Conservation (phyloP, 2,329 filamentous ascomycete species). For the Paecilomyces variotii region DNA sequence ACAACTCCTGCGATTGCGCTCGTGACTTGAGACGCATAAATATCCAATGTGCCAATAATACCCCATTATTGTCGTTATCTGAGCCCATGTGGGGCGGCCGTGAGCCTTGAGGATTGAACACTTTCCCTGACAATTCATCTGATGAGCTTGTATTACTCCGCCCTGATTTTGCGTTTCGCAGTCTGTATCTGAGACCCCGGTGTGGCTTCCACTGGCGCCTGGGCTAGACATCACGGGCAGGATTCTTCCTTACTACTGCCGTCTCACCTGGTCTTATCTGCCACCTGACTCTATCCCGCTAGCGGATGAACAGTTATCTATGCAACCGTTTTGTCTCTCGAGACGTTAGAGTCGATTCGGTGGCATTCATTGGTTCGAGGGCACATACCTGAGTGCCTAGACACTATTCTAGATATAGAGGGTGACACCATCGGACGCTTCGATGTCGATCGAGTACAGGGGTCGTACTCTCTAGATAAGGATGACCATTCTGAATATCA, state of each 20-base stretch:
- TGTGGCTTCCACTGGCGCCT: neutral
- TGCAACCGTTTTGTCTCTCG: neutral
- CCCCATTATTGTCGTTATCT: neutral
- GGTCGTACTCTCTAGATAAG: neutral
- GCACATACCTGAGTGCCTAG: neutral
- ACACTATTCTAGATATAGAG: too few species aligned
- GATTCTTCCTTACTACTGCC: neutral
- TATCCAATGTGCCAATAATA: neutral
- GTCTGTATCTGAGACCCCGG: neutral
- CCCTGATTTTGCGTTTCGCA: too few species aligned
- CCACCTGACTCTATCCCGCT: neutral
- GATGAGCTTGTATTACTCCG: neutral
- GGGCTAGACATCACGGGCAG: neutral
- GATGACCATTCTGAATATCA: neutral
- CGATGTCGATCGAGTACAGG: neutral
- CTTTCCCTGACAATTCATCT: neutral
- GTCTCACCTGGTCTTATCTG: neutral
- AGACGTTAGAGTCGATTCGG: neutral
- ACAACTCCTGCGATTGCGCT: too few species aligned
- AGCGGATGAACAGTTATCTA: neutral
- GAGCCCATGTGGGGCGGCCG: neutral
- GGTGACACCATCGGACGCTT: too few species aligned
- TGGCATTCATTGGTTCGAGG: neutral
- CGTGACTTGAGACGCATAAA: too few species aligned
- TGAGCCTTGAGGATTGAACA: neutral